Conservation (phyloP, 2,329 filamentous ascomycete species). For the Fusarium sp. region DNA sequence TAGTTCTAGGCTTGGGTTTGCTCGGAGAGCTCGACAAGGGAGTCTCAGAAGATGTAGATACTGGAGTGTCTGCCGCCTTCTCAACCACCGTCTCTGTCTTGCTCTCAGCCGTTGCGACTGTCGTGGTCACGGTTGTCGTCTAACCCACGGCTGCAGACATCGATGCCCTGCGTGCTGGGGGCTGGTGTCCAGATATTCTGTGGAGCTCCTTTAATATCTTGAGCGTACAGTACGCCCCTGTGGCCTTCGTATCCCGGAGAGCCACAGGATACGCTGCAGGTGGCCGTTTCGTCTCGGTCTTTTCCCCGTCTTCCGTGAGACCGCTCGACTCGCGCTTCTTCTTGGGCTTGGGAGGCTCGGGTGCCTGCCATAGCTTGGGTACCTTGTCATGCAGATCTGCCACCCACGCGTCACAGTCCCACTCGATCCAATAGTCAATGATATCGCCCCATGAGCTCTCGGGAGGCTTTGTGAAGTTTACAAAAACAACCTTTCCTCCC, state of each 20-base stretch:
- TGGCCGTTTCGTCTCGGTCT: conserved; percentile 49
- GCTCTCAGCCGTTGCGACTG: not conserved
- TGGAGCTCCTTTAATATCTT: conserved; percentile 57
- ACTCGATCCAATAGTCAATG: conserved; percentile 80
- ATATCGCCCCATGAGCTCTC: conserved; percentile 80
- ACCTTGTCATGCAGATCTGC: conserved; percentile 69
- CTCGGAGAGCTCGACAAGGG: conserved; percentile 8
- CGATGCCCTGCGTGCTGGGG: conserved; percentile 32
- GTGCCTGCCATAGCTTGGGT: conserved; percentile 69
- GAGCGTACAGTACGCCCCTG: conserved; percentile 58
- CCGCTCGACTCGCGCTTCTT: conserved; percentile 51
- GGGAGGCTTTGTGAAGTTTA: conserved; percentile 78
- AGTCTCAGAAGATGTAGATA: conserved; percentile 2
- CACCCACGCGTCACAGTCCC: conserved; percentile 82
- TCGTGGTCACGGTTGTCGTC: not conserved
- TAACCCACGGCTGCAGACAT: conserved; percentile 22
- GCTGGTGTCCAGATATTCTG: conserved; percentile 48
- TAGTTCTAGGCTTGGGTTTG: conserved; percentile 39
- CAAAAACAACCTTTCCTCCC: conserved; percentile 77
- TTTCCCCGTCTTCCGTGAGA: conserved; percentile 37
- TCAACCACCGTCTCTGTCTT: not conserved
- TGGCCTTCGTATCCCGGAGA: conserved; percentile 59
- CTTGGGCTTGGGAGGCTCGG: conserved; percentile 57
- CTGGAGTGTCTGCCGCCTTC: not conserved
- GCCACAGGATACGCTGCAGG: conserved; percentile 55